A percentile compares a stretch with the other conserved stretches of the same genome.
Conservation (phyloP, 768 basidiomycete genomes). For the Astraeus odoratus region DNA sequence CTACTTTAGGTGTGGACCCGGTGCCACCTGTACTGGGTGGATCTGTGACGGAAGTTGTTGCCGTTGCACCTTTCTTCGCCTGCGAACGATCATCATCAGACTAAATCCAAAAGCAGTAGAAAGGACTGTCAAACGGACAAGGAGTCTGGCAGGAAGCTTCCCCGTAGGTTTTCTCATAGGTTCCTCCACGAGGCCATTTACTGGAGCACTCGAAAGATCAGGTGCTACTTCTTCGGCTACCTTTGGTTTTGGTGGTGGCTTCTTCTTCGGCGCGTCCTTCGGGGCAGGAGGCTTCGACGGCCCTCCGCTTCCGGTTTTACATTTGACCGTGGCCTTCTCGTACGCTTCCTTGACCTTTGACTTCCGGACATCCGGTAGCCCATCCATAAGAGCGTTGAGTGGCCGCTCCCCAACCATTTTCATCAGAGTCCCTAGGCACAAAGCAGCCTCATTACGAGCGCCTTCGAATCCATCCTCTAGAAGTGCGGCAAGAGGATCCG, state of each 20-base stretch:
- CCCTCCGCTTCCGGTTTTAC: slow-evolving; percentile 57
- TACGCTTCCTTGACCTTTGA: slow-evolving; percentile 91
- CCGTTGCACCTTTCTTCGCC: slow-evolving; percentile 46
- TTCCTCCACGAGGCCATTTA: slow-evolving; percentile 17
- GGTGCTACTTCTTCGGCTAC: slow-evolving; percentile 20
- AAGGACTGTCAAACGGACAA: slow-evolving; percentile 22
- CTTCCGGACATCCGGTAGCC: slow-evolving; percentile 80
- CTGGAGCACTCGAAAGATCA: slow-evolving; percentile 9
- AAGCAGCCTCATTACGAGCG: slow-evolving; percentile 85
- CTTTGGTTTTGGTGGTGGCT: slow-evolving; percentile 24
- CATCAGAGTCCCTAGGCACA: slow-evolving; percentile 84
- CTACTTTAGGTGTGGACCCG: slow-evolving; percentile 21
- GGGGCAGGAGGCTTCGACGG: slow-evolving; percentile 35
- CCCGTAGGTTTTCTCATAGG: slow-evolving; percentile 37
- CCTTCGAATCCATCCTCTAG: slow-evolving; percentile 88
- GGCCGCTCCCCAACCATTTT: slow-evolving; percentile 95
- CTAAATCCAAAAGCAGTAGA: not conserved
- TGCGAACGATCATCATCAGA: slow-evolving; percentile 15
- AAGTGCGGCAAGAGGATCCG: slow-evolving; percentile 65
- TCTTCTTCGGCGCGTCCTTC: slow-evolving; percentile 33
- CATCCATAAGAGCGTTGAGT: slow-evolving; percentile 80
- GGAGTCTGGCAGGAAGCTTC: slow-evolving; percentile 46
- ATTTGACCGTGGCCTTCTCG: slow-evolving; percentile 89
- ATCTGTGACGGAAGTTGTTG: slow-evolving; percentile 28
- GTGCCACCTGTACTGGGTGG: slow-evolving; percentile 9